Evolutionary conservation across 1,284 basidiomycete species (phyloP).

Genomic region (Laetiporus sulphureus): DNA sequence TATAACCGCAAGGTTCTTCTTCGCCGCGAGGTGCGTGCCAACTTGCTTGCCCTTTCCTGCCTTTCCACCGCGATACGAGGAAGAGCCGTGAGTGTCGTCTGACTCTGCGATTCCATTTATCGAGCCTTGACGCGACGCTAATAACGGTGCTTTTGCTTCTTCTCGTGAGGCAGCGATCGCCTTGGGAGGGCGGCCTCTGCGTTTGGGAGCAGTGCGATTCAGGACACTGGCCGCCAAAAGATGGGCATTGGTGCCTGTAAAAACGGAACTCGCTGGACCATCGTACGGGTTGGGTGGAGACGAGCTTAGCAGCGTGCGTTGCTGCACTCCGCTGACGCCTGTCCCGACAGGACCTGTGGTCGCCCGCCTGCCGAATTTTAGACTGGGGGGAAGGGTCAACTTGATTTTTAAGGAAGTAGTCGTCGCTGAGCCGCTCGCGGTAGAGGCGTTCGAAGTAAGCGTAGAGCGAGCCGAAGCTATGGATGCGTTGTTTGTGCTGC

Average conservation of each 20-base stretch:
- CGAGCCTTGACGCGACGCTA: constrained; percentile 3
- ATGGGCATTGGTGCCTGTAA: constrained; percentile 8
- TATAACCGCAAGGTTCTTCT: constrained; percentile 13
- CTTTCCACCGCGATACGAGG: neutral
- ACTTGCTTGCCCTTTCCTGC: constrained; percentile 5
- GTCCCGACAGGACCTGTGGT: constrained; percentile 8
- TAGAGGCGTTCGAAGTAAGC: constrained; percentile 4
- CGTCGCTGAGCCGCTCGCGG: constrained; percentile 19
- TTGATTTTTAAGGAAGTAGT: constrained; percentile 57
- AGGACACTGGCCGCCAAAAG: constrained; percentile 15
- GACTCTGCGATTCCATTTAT: neutral
- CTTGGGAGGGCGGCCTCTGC: constrained; percentile 51
- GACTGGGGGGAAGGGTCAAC: constrained; percentile 53
- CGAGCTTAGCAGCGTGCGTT: neutral
- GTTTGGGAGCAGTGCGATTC: constrained; percentile 33
- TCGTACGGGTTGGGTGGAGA: constrained; percentile 7
- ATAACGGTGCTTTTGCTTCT: constrained; percentile 17
- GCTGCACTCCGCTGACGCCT: constrained; percentile 1
- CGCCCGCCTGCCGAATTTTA: constrained; percentile 22
- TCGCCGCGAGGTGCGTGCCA: constrained; percentile 11
- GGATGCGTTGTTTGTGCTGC: constrained; percentile 21
- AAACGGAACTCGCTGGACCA: constrained; percentile 5
- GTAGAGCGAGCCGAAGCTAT: constrained; percentile 20
- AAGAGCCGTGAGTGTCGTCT: neutral
- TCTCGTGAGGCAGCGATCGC: constrained; percentile 24